phyloP scores from a whole-genome alignment of 2,329 filamentous ascomycete species.

The Cladobotryum mycophilum region DNA sequence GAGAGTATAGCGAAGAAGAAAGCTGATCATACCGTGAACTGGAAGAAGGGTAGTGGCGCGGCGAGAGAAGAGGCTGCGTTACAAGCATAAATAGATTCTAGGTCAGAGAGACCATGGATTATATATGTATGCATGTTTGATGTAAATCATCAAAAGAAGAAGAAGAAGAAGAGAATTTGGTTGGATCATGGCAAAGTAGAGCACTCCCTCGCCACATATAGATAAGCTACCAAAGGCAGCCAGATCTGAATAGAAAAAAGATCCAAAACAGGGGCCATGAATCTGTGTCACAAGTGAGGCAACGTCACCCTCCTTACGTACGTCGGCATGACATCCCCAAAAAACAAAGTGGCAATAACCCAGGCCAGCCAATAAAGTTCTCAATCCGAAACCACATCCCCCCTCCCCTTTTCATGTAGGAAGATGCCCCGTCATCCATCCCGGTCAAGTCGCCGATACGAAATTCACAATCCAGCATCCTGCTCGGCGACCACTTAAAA shows the following conservation, averaged over 20 bases:
- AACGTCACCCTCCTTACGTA: neutral
- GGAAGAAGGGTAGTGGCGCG: constrained; percentile 52
- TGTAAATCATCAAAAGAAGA: neutral
- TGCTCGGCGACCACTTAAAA: constrained; percentile 8
- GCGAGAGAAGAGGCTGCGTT: constrained; percentile 53
- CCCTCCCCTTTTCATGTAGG: no score
- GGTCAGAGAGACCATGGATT: neutral
- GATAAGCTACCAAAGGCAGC: neutral
- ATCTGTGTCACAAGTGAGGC: neutral
- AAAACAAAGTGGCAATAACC: no score
- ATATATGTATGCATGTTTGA: neutral
- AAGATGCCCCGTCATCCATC: neutral
- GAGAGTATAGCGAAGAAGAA: constrained; percentile 44
- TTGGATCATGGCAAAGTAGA: neutral
- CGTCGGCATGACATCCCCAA: no score
- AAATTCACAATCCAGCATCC: neutral
- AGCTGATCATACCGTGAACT: constrained; percentile 49
- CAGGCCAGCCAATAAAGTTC: no score
- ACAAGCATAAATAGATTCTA: constrained; percentile 40
- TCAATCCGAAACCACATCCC: no score
- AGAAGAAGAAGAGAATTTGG: neutral
- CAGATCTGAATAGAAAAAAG: neutral
- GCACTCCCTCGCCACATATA: neutral
- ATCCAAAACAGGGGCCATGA: neutral
- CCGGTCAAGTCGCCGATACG: neutral